A percentile compares a stretch with the other conserved stretches of the same genome.
phyloP scores from a whole-genome alignment of 805 yeast species.

The Lachancea quebecensis region DNA sequence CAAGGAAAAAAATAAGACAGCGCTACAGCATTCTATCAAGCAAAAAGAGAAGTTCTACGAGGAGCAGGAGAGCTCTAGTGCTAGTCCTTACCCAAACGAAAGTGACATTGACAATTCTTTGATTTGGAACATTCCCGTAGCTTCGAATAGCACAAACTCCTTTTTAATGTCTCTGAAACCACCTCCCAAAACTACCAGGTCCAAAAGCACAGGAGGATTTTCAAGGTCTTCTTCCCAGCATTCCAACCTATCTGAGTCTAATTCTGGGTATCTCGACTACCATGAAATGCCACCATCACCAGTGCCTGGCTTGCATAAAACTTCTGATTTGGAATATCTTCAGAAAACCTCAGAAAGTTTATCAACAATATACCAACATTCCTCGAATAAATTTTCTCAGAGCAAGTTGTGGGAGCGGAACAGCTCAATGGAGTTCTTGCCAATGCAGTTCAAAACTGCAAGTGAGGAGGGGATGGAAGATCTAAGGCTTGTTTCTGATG shows the following conservation, averaged over 20 bases:
- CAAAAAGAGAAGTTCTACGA: constrained; percentile 36
- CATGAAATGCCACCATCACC: constrained; percentile 42
- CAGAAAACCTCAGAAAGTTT: constrained; percentile 35
- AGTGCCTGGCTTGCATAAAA: constrained; percentile 36
- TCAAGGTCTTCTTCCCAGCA: constrained; percentile 6
- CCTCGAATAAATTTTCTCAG: constrained; percentile 32
- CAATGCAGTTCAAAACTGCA: constrained; percentile 33
- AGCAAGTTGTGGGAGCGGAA: constrained; percentile 35
- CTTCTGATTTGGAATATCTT: constrained; percentile 28
- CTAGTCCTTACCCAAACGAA: constrained; percentile 14
- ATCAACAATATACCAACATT: constrained; percentile 36
- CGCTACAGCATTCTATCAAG: constrained; percentile 29
- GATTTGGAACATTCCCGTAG: constrained; percentile 50
- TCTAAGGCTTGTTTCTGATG: constrained; percentile 50
- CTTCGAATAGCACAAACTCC: constrained; percentile 31
- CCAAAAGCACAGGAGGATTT: constrained; percentile 2
- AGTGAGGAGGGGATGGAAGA: constrained; percentile 47
- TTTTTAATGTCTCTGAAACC: constrained; percentile 16
- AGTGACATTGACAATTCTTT: constrained; percentile 36
- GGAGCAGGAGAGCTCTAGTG: constrained; percentile 23
- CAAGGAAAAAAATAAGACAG: constrained; percentile 32
- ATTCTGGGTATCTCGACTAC: constrained; percentile 25
- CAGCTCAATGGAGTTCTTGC: constrained; percentile 32
- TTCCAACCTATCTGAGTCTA: constrained; percentile 14
- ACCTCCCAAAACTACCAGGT: constrained; percentile 3